Percentiles rank a stretch among this genome's conserved stretches.
Evolutionary conservation across 2,329 filamentous ascomycete genomes (phyloP).

Genomic region (Xylaria sp.): DNA sequence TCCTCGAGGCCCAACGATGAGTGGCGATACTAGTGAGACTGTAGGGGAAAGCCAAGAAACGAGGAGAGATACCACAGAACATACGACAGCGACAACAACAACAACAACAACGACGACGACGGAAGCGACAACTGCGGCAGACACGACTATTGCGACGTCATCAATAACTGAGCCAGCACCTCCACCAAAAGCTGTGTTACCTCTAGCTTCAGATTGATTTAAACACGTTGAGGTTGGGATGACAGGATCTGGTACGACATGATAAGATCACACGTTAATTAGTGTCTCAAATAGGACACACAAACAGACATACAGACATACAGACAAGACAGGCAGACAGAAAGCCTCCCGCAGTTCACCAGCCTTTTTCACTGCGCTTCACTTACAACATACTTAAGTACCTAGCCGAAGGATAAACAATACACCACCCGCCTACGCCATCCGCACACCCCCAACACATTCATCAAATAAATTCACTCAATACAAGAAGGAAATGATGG

Average conservation of each 20-base stretch:
- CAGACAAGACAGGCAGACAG: no score
- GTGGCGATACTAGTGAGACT: no score
- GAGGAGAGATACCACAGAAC: neutral
- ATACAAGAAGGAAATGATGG: neutral
- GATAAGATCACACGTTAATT: neutral
- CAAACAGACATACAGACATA: no score
- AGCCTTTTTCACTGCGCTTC: no score
- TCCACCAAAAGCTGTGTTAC: constrained; percentile 42
- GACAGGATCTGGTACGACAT: neutral
- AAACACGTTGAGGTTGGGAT: neutral
- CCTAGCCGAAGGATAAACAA: no score
- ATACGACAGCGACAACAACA: constrained; percentile 1
- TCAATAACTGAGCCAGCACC: constrained; percentile 35
- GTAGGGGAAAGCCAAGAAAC: neutral
- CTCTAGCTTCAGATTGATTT: constrained; percentile 25
- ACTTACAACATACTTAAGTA: no score
- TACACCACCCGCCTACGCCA: no score
- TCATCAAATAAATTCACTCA: no score
- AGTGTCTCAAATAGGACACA: no score
- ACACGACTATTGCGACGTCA: constrained; percentile 12
- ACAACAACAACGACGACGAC: neutral
- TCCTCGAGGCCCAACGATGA: no score
- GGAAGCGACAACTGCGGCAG: neutral
- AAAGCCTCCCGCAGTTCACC: no score
- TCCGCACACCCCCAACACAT: no score